Evolutionary conservation across 805 yeast species (phyloP).

Genomic region (Cyberlindnera xishuangbannaensis): DNA sequence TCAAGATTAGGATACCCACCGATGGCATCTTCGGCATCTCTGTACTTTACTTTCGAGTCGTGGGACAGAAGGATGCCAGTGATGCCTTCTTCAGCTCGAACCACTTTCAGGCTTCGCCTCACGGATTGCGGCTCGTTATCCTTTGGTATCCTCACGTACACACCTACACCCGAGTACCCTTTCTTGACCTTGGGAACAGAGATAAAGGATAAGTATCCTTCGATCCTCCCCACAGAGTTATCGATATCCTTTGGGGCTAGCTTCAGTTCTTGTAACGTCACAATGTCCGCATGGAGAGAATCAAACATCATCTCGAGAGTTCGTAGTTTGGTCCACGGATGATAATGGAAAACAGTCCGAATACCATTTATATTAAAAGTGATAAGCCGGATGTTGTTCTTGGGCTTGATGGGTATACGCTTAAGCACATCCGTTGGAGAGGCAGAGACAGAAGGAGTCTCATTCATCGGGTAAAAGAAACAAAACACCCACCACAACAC

Average conservation of each 20-base stretch:
- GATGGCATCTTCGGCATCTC: conserved; percentile 31
- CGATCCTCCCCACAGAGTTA: conserved; percentile 42
- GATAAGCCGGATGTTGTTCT: conserved; percentile 37
- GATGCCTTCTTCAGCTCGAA: conserved; percentile 85
- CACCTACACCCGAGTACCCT: conserved; percentile 92
- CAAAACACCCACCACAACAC: no score
- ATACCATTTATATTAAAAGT: conserved; percentile 85
- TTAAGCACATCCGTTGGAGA: no score
- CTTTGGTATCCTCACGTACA: conserved; percentile 56
- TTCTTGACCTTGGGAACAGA: conserved; percentile 61
- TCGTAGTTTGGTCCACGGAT: conserved; percentile 67
- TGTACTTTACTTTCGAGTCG: conserved; percentile 16
- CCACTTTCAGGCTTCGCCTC: conserved; percentile 41
- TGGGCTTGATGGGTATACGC: conserved; percentile 10
- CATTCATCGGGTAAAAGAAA: no score
- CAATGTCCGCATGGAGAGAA: conserved; percentile 60
- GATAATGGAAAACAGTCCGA: conserved; percentile 72
- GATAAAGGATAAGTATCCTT: conserved; percentile 58
- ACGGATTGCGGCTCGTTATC: conserved; percentile 35
- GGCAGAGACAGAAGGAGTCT: no score
- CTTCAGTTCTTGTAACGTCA: conserved; percentile 87
- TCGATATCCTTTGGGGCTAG: conserved; percentile 46
- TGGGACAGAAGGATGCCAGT: conserved; percentile 50
- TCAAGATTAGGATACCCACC: conserved; percentile 64
- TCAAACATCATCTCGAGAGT: conserved; percentile 38